Evolutionary conservation across 805 yeast species (phyloP), one percentile per base, ranked within the genome.

Genomic region (Jamesozyma lodderae): DNA sequence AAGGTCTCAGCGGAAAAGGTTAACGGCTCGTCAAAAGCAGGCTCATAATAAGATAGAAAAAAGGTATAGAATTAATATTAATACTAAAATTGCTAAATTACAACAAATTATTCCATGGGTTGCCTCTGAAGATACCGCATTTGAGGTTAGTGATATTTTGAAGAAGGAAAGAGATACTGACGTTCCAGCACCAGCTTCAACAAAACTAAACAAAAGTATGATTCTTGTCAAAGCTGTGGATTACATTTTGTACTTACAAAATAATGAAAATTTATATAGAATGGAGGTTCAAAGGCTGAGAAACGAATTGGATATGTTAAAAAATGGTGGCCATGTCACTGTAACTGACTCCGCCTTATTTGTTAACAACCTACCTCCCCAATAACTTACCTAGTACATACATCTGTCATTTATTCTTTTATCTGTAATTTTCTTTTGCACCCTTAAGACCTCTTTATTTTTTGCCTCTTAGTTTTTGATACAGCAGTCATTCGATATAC

Each of bases 11-110:
- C 59, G 79, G 54, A 73, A 73, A 59, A 66, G 74, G 55, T 54
- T 73, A 38, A 72, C 79, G 7, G 66, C 67, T 5, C 65, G 68
- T 44, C 85, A 78, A 58, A 76, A 78, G 47, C 75, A 75, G 49
- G 84, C 84, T 0, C 88, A 80, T 53, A 79, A 79, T 61, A 75
- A 74, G 57, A 77, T 80, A 44, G 87, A 80, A 52, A 77, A 79
- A 53, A 70, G 79, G 42, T 79, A 80, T 57, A 64, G 86, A 54
- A 78, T 77, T 43, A 79, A 79, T 56, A 78, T 80, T 55, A 79
- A 79, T 53, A 74, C 81, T 10, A 79, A 78, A 55, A 80, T 80
- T 40, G 81, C 81, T 4, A 76, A 77, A 22, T 59, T 79, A 38
- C 83, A 78, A 52, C 72, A 70, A 48, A 66, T 79, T 18, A 79